phyloP scores from a whole-genome alignment of 305 asterid genomes.

The Plantago coronopus region DNA sequence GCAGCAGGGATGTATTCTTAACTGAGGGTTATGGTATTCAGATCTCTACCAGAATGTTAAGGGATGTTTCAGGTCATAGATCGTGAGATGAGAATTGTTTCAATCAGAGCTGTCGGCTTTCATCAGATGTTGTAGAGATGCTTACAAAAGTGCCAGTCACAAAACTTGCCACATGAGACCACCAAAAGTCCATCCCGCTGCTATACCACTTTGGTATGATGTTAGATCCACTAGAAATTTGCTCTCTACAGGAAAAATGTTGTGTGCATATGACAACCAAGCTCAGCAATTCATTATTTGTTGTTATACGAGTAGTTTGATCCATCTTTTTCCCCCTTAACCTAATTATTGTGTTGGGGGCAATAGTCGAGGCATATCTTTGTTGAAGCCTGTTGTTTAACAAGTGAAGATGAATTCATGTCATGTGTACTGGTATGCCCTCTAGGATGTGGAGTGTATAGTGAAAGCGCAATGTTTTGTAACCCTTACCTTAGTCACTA shows the following conservation, averaged over 20 bases:
- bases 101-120: too few relatives aligned
- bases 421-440: not conserved
- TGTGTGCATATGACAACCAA: too few relatives aligned
- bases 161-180: not conserved
- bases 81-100: not conserved
- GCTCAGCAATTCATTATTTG: not conserved
- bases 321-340: not conserved
- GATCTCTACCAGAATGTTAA: constrained; percentile 1
- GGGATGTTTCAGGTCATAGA: not conserved
- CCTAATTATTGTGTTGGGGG: not conserved
- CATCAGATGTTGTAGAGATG: not conserved
- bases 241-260: not conserved
- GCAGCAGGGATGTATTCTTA: constrained; percentile 1
- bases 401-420: not conserved
- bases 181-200: not conserved
- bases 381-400: not conserved
- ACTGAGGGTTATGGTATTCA: not conserved
- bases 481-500: too few relatives aligned
- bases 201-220: not conserved
- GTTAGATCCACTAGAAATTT: not conserved
- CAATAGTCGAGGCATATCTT: not conserved
- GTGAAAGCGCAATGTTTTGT: not conserved
- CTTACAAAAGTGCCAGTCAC: not conserved
- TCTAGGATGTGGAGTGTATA: not conserved
- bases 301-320: not conserved